Evolutionary conservation across 164 flowering plant species (phyloP), one percentile per base, ranked within the genome.

Genomic region (Tetrastigma voinierianum): DNA sequence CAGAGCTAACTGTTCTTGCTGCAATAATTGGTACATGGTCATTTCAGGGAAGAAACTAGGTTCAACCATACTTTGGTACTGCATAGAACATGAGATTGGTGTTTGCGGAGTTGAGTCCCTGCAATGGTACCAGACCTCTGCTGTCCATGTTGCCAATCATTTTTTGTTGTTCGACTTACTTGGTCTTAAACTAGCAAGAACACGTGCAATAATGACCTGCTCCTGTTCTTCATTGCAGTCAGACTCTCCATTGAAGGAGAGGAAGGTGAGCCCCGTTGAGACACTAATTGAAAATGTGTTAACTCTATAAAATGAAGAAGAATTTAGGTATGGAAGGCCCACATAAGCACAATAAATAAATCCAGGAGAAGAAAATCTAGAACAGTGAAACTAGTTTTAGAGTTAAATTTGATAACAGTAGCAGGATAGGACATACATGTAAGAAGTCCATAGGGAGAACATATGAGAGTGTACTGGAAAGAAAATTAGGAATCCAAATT

Each of bases 191-290:
- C 75, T 67, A 17, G 82, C 67, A 55, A 83, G 85, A 53, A 66
- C 54, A n/a, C 86, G 86, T 60, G 84, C 87, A 62, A 84, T 75
- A 45, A 72, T 66, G 21, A 80, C 85, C 69, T 84, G 88, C 60
- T 86, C 86, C 57, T 79, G 90, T 70, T 84, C 88, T 56, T 84
- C 84, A 56, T 64, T 73, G 57, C 77, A 61, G 62, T 70, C 79
- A 51, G 74, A 32, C 47, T 60, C 83, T 52, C n/a, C n/a, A 48
- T 43, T 11, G 64, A 59, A 11, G 74, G 44, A 57, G 80, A 48
- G 10, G 75, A 70, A 47, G 78, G 66, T 60, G 76, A 65, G 61
- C 62, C 67, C 20, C 24, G 45, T 53, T 74, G 80, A 57, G 84
- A 49, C 84, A 83, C 90, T 86, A 51, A 67, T n/a, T 67, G 49